A percentile compares a stretch with the other conserved stretches of the same genome.
Evolutionary conservation across 2,329 filamentous ascomycete genomes (phyloP).

Genomic region (Paecilomyces variotii): DNA sequence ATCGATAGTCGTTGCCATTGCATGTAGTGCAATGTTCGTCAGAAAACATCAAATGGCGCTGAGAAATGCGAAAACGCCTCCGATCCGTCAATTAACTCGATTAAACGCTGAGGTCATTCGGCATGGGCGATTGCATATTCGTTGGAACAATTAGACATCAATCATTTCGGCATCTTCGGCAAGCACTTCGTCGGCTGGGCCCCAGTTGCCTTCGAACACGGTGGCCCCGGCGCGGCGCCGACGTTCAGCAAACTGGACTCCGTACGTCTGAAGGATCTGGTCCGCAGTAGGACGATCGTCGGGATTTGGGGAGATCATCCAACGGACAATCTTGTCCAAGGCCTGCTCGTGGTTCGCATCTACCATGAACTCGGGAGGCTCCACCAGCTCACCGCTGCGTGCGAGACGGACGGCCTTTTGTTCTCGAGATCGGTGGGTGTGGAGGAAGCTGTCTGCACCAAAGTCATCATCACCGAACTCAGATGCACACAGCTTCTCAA

Average conservation of each 20-base stretch:
- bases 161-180: slow-evolving; percentile 55
- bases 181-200: slow-evolving; percentile 61
- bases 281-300: slow-evolving; percentile 63
- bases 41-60: background rate
- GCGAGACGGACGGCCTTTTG: slow-evolving; percentile 22
- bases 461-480: slow-evolving; percentile 39
- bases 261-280: slow-evolving; percentile 63
- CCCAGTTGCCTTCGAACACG: slow-evolving; percentile 93
- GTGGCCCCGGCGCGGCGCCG: slow-evolving; percentile 83
- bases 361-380: slow-evolving; percentile 85
- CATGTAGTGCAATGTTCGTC: background rate
- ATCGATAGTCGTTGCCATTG: background rate
- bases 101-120: background rate
- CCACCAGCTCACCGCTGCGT: slow-evolving; percentile 50
- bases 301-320: slow-evolving; percentile 78
- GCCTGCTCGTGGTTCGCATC: slow-evolving; percentile 63
- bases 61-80: background rate
- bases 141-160: slow-evolving; percentile 41
- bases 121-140: slow-evolving; percentile 3
- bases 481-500: slow-evolving; percentile 36
- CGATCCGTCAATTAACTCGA: background rate
- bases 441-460: slow-evolving; percentile 28
- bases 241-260: slow-evolving; percentile 69
- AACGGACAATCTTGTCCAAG: slow-evolving; percentile 73
- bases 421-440: slow-evolving; percentile 15